phyloP scores from a whole-genome alignment of 805 yeast genomes.

The Candida khao-thaluensis region DNA sequence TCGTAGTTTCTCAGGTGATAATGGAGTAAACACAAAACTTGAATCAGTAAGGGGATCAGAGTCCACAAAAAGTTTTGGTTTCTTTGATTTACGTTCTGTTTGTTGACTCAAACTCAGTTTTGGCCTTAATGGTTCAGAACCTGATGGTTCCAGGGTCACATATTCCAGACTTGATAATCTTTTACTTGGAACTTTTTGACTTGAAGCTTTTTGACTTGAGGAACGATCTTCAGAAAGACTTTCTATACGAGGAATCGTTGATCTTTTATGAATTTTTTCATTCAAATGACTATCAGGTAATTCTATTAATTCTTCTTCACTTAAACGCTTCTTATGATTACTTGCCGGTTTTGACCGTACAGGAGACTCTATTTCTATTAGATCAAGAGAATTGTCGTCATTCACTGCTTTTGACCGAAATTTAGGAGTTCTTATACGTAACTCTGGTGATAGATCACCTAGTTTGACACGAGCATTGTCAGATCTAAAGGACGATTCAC shows the following conservation, averaged over 20 bases:
- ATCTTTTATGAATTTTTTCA: neutral
- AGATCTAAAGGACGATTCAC: neutral
- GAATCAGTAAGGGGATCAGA: slow-evolving; percentile 8
- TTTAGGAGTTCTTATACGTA: neutral
- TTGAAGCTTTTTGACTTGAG: too few relatives aligned
- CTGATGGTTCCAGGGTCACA: too few relatives aligned
- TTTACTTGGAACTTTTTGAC: neutral
- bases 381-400: slow-evolving; percentile 2
- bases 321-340: too few relatives aligned
- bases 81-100: too few relatives aligned
- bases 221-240: neutral
- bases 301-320: neutral
- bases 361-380: slow-evolving; percentile 2
- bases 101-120: neutral
- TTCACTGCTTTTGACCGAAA: neutral
- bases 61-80: slow-evolving; percentile 2
- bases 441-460: neutral
- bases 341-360: neutral
- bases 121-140: neutral
- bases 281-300: neutral
- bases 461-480: neutral
- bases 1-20: neutral
- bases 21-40: slow-evolving; percentile 3
- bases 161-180: neutral
- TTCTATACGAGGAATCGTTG: too few relatives aligned